Evolutionary conservation across 768 basidiomycete species (phyloP).

Genomic region (Neoboletus brunneissimus): DNA sequence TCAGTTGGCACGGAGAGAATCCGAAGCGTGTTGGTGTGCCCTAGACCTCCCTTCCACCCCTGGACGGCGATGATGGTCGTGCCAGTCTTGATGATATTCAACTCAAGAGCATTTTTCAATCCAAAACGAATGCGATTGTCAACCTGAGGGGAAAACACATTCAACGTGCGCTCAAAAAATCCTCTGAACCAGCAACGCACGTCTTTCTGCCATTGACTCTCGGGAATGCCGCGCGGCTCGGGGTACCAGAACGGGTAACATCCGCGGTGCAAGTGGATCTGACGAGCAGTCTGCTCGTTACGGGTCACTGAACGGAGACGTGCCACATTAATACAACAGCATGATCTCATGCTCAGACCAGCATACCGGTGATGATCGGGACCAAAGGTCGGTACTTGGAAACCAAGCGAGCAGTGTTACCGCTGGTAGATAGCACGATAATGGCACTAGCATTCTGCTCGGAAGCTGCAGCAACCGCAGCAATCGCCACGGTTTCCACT

Average conservation of each 20-base stretch:
- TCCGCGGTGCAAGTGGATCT: conserved; percentile 95
- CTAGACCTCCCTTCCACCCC: conserved; percentile 99
- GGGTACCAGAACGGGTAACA: conserved; percentile 97
- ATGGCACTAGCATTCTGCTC: conserved; percentile 96
- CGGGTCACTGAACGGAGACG: conserved; percentile 68
- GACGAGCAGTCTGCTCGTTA: conserved; percentile 91
- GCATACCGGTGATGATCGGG: conserved; percentile 90
- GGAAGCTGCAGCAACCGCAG: conserved; percentile 90
- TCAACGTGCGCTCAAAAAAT: conserved; percentile 9
- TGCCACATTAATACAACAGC: conserved; percentile 3
- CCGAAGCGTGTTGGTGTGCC: conserved; percentile 90
- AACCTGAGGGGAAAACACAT: conserved; percentile 44
- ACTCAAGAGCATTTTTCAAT: conserved; percentile 72
- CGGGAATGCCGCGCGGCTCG: conserved; percentile 85
- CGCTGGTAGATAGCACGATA: conserved; percentile 93
- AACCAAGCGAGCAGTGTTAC: conserved; percentile 91
- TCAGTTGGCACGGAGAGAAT: conserved; percentile 83
- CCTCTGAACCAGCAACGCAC: conserved; percentile 43
- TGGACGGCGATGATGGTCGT: conserved; percentile 93
- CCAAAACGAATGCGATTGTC: conserved; percentile 91
- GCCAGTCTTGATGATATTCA: conserved; percentile 87
- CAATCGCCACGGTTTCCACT: conserved; percentile 92
- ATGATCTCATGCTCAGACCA: neutral
- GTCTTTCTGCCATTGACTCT: conserved; percentile 96
- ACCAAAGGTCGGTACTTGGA: conserved; percentile 94